Conservation (phyloP, 345 rosid species). For the Hypericum androsaemum region DNA sequence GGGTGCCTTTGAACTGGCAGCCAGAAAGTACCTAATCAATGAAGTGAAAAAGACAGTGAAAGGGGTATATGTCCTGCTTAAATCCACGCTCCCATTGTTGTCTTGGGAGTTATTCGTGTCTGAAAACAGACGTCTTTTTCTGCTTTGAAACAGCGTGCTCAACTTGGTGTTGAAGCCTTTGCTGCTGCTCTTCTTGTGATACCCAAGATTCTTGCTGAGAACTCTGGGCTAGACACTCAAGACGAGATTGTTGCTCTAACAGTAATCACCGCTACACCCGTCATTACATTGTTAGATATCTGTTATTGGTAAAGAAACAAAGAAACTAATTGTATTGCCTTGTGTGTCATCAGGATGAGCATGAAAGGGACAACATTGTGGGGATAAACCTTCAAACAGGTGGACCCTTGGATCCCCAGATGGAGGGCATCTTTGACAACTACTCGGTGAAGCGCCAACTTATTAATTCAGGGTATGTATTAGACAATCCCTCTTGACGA, state of each 20-base stretch:
- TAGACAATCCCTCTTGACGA: neutral
- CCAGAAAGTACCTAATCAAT: slow-evolving; percentile 69
- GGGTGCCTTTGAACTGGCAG: slow-evolving; percentile 96
- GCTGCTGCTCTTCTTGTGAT: slow-evolving; percentile 95
- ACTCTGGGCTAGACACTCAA: slow-evolving; percentile 93
- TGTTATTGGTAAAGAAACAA: no score
- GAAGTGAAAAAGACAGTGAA: slow-evolving; percentile 86
- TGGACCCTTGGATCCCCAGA: slow-evolving; percentile 78
- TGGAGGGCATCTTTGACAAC: slow-evolving; percentile 91
- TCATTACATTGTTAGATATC: no score
- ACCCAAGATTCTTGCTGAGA: slow-evolving; percentile 95
- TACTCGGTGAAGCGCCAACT: slow-evolving; percentile 93
- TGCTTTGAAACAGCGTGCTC: slow-evolving; percentile 66
- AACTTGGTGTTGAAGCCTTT: slow-evolving; percentile 94
- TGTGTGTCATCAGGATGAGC: slow-evolving; percentile 45
- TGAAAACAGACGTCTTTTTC: slow-evolving; percentile 3
- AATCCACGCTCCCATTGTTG: neutral
- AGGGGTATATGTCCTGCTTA: slow-evolving; percentile 49
- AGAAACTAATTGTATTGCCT: no score
- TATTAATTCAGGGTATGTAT: slow-evolving; percentile 75
- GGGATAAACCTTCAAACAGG: slow-evolving; percentile 79
- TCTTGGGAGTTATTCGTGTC: neutral
- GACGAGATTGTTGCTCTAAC: slow-evolving; percentile 81
- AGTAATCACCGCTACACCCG: slow-evolving; percentile 24
- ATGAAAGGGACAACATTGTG: slow-evolving; percentile 77